A percentile compares a stretch with the other conserved stretches of the same genome.
These are phyloP conservation scores for Nicotiana tabacum DNA, from an alignment of 257 asterid species.

Conservation along the genomic window DNA sequence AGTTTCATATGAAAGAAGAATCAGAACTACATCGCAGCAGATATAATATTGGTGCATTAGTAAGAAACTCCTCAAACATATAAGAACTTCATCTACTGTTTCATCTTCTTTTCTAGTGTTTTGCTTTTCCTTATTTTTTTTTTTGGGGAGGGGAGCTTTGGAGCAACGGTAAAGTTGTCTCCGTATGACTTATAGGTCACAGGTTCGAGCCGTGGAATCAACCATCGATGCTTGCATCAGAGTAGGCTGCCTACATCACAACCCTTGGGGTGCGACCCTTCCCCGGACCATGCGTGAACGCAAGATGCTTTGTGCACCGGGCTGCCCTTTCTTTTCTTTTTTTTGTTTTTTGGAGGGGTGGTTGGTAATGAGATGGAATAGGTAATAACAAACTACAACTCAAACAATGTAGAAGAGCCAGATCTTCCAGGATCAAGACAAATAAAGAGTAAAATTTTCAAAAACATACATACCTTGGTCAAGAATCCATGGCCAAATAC, in stretches of 20 bases:
- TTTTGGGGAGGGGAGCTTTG: neutral
- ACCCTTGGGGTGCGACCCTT: too few relatives aligned
- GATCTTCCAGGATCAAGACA: neutral
- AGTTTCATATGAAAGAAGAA: neutral
- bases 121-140: neutral
- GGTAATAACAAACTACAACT: neutral
- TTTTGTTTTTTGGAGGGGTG: neutral
- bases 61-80: neutral
- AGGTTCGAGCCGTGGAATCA: too few relatives aligned
- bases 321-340: too few relatives aligned
- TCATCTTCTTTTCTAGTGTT: neutral
- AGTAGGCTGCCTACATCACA: too few relatives aligned
- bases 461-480: constrained; percentile 61
- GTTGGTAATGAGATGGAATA: neutral
- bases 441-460: neutral
- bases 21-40: neutral
- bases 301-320: too few relatives aligned
- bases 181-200: too few relatives aligned
- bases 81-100: neutral
- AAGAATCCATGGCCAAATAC: constrained; percentile 98
- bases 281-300: too few relatives aligned
- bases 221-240: too few relatives aligned
- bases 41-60: neutral
- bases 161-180: too few relatives aligned
- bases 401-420: neutral